A percentile compares a stretch with the other conserved stretches of the same genome.
Evolutionary conservation across 1,284 basidiomycete genomes (phyloP).

Genomic region (Ganoderma multipileum): DNA sequence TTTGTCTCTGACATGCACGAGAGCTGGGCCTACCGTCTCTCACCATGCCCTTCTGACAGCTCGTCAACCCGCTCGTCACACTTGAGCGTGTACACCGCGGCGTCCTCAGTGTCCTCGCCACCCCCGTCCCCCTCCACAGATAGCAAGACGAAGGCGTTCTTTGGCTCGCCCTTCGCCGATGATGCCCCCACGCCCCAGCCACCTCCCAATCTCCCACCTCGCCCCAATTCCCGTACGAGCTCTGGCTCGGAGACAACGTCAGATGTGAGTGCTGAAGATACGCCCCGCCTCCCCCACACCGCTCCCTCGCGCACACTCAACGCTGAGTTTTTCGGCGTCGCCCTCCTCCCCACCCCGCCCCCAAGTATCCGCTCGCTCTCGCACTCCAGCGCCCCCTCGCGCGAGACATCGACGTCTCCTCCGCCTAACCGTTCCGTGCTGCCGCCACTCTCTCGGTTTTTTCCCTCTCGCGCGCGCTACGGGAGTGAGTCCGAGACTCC

Average conservation of each 20-base stretch:
- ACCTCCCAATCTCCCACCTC: conserved; percentile 35
- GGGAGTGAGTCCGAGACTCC: conserved; percentile 31
- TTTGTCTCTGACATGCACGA: conserved; percentile 34
- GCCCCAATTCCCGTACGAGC: conserved; percentile 35
- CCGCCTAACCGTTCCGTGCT: conserved; percentile 32
- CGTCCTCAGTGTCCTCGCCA: conserved; percentile 37
- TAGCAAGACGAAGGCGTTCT: conserved; percentile 43
- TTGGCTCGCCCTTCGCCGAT: conserved; percentile 39
- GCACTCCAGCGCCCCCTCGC: conserved; percentile 23
- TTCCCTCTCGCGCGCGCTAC: conserved; percentile 42
- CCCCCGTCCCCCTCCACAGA: conserved; percentile 33
- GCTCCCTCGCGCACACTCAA: conserved; percentile 39
- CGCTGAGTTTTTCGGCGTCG: conserved; percentile 41
- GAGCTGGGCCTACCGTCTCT: conserved; percentile 36
- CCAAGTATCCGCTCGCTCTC: conserved; percentile 38
- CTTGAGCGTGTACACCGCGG: conserved; percentile 37
- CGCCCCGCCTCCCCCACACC: conserved; percentile 30
- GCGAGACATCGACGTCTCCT: conserved; percentile 38
- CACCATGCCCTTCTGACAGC: conserved; percentile 36
- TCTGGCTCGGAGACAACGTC: conserved; percentile 30
- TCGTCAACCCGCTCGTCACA: conserved; percentile 39
- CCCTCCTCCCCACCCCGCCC: conserved; percentile 39
- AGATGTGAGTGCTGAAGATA: conserved; percentile 28
- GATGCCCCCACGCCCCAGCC: conserved; percentile 30
- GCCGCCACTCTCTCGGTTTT: conserved; percentile 41